Evolutionary conservation across 176 grass and related monocot genomes (phyloP).

Genomic region (barley (Hordeum vulgare)): DNA sequence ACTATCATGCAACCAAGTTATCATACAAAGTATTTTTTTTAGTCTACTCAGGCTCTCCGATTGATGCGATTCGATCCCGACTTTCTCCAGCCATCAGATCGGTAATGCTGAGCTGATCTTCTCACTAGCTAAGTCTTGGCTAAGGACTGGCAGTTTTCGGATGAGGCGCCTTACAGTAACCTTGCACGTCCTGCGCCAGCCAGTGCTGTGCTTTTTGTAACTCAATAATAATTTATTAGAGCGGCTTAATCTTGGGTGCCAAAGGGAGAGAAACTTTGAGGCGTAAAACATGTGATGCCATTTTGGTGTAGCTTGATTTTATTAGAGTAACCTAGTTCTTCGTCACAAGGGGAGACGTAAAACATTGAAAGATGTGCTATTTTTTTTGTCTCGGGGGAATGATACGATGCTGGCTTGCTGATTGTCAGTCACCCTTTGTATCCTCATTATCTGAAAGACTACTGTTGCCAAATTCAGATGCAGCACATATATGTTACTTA

Average conservation of each 20-base stretch:
- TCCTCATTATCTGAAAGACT: too few relatives aligned
- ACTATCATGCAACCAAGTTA: constrained; percentile 2
- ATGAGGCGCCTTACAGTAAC: background rate
- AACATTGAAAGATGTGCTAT: background rate
- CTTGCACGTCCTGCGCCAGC: background rate
- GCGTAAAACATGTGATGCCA: background rate
- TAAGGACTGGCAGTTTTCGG: constrained; percentile 2
- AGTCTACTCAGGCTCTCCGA: background rate
- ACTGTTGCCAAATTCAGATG: too few relatives aligned
- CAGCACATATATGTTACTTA: too few relatives aligned
- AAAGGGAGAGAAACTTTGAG: background rate
- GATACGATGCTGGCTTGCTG: background rate
- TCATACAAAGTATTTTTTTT: background rate
- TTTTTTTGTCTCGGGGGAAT: background rate
- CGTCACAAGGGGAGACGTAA: background rate
- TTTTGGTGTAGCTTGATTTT: background rate
- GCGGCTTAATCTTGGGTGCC: background rate
- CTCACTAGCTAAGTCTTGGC: background rate
- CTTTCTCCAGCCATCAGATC: background rate
- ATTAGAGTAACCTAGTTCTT: background rate
- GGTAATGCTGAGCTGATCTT: background rate
- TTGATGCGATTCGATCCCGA: background rate
- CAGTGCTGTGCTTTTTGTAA: background rate
- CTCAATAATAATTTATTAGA: background rate
- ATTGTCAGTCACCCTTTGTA: background rate